Evolutionary conservation across 139 green algal species (phyloP), one percentile per base, ranked within the genome.

Genomic region (Micractinium conductrix): DNA sequence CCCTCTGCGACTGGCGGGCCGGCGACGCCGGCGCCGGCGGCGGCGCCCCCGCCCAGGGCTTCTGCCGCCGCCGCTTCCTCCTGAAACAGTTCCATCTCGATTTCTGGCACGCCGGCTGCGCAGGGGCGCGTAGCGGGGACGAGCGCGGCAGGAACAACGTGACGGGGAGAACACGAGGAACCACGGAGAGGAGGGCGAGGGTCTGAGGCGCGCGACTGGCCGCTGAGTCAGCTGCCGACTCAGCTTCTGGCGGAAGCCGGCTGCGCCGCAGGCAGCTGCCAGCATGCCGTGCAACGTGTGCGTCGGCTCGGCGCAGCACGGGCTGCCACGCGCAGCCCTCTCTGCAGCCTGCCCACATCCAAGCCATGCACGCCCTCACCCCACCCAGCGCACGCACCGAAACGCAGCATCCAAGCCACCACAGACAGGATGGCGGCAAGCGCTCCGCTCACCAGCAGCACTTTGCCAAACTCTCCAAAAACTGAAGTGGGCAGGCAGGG

Each of bases 381-480:
- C n/a, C n/a, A n/a, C n/a, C n/a, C n/a, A n/a, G n/a, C n/a, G 10
- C 74, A 81, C 75, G 38, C 58, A 82, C 76, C 28, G 17, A 44
- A 71, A 40, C 76, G 28, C 6, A 53, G 28, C 3, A 72, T 12
- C 76, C 76, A 72, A 26, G 76, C 40, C 0, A 82, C 38, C 1
- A 30, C 12, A 10, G 58, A n/a, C 58, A 33, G 40, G 38, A 33
- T 42, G 2, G 45, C 37, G 1, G 76, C 76, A 4, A 82, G 58
- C 38, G 76, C 62, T 3, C 55, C 76, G 24, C 37, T 71, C 55
- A 71, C 28, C 37, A 71, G 24, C 76, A 82, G 58, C 28, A 38
- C 45, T 4, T 55, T 55, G 10, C 76, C 76, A 72, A 82, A 82
- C 26, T 82, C 76, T 55, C 76, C 76, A 38, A 82, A 53, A 26